Evolutionary conservation across 805 yeast genomes (phyloP), one percentile per base, ranked within the genome.

Genomic region (Candida railenensis): DNA sequence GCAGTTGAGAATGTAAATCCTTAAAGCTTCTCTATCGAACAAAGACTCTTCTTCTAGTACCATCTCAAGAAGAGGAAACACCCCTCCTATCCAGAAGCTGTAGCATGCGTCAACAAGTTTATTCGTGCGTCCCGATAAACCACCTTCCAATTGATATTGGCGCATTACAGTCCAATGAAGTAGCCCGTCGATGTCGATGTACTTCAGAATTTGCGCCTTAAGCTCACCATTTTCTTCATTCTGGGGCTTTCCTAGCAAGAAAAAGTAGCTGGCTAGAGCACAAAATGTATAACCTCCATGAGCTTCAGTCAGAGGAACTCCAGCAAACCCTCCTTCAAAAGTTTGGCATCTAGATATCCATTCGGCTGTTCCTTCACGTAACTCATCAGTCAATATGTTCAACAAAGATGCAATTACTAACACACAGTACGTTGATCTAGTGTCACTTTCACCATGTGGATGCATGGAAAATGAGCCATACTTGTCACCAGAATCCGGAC

Each of bases 271-370:
- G 3, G 73, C 71, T 19, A 87, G 70, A 0, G 92, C 96, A 69
- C 99, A 94, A 63, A 81, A 94, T 0, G 98, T 82, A 62, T 94
- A 95, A 0, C 99, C 99, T 2, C 97, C 99, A 61, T 94, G 99
- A 0, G 98, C 97, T 64, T 94, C 99, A 3, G 77, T 73, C 16
- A 62, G 62, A 0, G 96, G 94, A 18, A 74, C 73, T 1, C 96
- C 96, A 1, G 91, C 89, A 66, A 92, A 87, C 0, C 99, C 99
- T 20, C 99, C 99, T 67, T 95, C 99, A 60, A 78, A 91, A 0
- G 92, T 87, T 64, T 94, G 99, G 55, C 97, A 89, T 11, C 61
- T 53, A 0, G 66, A 55, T 12, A 94, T 53, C 83, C 90, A 92
- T 12, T 76, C 77, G 2, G 71, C 69, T 0, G 82, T 75, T 3